phyloP scores from a whole-genome alignment of 2,329 filamentous ascomycete species.

The Fusarium sp. region DNA sequence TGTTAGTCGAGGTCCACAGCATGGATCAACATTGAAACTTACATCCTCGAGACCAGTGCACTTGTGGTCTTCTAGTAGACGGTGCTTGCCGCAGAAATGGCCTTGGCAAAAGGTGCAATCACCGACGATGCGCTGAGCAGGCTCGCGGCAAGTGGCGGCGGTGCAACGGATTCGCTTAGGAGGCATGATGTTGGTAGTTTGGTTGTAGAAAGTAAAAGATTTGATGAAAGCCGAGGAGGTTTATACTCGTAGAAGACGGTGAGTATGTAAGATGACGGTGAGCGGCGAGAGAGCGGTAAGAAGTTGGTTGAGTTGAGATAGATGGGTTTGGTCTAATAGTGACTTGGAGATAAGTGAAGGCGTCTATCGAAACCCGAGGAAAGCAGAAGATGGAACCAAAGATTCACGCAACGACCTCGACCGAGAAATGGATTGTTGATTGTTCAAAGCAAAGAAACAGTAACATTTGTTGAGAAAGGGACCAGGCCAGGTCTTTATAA shows the following conservation, averaged over 20 bases:
- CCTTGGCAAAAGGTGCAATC: constrained; percentile 96
- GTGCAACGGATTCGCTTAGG: constrained; percentile 85
- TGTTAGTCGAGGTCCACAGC: constrained; percentile 4
- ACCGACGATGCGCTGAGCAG: constrained; percentile 91
- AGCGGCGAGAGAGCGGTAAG: constrained; percentile 18
- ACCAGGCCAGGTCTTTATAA: constrained; percentile 40
- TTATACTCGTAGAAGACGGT: constrained; percentile 28
- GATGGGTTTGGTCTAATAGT: not conserved
- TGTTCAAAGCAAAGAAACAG: constrained; percentile 18
- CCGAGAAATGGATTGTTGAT: constrained; percentile 18
- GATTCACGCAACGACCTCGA: constrained; percentile 34
- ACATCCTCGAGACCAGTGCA: constrained; percentile 92
- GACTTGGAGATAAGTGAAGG: constrained; percentile 25
- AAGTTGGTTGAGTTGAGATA: constrained; percentile 1
- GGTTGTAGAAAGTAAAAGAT: not conserved
- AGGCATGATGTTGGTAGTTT: constrained; percentile 61
- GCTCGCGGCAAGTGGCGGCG: constrained; percentile 88
- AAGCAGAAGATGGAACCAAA: constrained; percentile 26
- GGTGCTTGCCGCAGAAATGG: constrained; percentile 94
- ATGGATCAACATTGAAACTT: constrained; percentile 50
- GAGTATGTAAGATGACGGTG: constrained; percentile 17
- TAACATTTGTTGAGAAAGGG: constrained; percentile 7
- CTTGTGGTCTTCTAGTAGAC: constrained; percentile 92
- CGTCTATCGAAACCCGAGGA: constrained; percentile 24
- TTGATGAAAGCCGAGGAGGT: constrained; percentile 5